Conservation (phyloP, 345 rosid species). For the Hypericum androsaemum region DNA sequence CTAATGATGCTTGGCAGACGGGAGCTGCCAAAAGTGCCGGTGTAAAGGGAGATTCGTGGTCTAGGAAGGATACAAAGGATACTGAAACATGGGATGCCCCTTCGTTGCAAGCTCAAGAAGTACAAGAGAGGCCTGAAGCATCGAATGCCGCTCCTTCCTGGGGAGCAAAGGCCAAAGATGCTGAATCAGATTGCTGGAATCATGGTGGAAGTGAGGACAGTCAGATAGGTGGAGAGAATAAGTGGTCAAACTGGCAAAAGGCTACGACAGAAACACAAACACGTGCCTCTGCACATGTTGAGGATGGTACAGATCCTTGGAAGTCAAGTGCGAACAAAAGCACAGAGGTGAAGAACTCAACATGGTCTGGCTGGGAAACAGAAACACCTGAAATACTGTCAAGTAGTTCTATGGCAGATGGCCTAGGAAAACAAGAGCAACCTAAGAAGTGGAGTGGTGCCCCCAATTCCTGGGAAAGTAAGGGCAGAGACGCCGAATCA, state of each 20-base stretch:
- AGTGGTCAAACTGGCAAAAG: no score
- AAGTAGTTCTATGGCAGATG: no score
- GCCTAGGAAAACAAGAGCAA: not conserved
- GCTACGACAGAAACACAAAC: no score
- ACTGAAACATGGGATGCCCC: slow-evolving; percentile 3
- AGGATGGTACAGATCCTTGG: no score
- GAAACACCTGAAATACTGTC: not conserved
- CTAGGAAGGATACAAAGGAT: slow-evolving; percentile 22
- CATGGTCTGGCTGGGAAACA: not conserved
- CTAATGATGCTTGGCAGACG: slow-evolving; percentile 18
- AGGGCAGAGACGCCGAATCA: not conserved
- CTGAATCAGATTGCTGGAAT: not conserved
- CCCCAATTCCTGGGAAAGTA: slow-evolving; percentile 21
- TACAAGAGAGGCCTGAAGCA: slow-evolving; percentile 2
- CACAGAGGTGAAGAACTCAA: no score
- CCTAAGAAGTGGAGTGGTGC: slow-evolving; percentile 14
- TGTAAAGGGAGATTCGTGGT: slow-evolving; percentile 16
- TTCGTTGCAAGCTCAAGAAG: not conserved
- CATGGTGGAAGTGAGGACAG: not conserved
- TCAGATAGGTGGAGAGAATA: no score
- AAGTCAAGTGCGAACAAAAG: no score
- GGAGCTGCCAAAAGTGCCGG: slow-evolving; percentile 12
- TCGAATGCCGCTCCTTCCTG: slow-evolving; percentile 18
- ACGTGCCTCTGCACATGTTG: no score
- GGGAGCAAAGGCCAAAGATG: slow-evolving; percentile 11